Evolutionary conservation across 2,329 filamentous ascomycete species (phyloP), one percentile per base, ranked within the genome.

Genomic region (Tolypocladium inflatum): DNA sequence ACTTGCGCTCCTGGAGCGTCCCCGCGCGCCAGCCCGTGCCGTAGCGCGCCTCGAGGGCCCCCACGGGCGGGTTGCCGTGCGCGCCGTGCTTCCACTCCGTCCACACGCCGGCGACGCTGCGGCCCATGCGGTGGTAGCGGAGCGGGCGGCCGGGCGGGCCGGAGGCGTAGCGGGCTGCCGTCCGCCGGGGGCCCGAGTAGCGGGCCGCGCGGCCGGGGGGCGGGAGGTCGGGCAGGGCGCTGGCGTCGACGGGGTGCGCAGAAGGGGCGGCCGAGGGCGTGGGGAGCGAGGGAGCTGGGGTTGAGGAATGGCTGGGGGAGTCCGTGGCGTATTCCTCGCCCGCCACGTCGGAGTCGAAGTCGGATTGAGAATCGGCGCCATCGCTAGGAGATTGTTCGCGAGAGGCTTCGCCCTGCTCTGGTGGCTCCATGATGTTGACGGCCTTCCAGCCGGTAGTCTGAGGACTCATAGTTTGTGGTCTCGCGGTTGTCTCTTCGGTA

Each of bases 21-120:
- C 67, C 67, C 13, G 57, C 41, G 1, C 67, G 59, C 67, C 67
- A 68, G 0, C 55, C 53, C 0, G 65, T 66, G 4, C 62, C 65
- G 39, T 65, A 63, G 7, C 42, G 37, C 2, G 45, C 30, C 42
- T 69, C 67, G 0, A 69, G 63, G 4, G 41, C 37, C 23, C 63
- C 64, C 3, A 69, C 65, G 0, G 66, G 33, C 0, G 56, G 62
- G 26, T 67, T 67, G 2, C 63, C 64, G 51, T 62, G 41, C 0
- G 59, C 55, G 7, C 67, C 66, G 5, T 55, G 37, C 15, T 66
- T 67, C 60, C 60, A 67, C 21, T 69, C 65, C 13, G 57, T 19
- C 66, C 65, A 69, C 26, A 69, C 57, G 2, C 56, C 39, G 0
- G 58, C 56, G 0, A 68, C 65, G 0, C 61, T 65, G 45, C 67